Percentiles rank a stretch among this genome's conserved stretches.
These are phyloP conservation scores for Mangifera indica DNA, from an alignment of 345 rosid genomes.

Conservation along the genomic window DNA sequence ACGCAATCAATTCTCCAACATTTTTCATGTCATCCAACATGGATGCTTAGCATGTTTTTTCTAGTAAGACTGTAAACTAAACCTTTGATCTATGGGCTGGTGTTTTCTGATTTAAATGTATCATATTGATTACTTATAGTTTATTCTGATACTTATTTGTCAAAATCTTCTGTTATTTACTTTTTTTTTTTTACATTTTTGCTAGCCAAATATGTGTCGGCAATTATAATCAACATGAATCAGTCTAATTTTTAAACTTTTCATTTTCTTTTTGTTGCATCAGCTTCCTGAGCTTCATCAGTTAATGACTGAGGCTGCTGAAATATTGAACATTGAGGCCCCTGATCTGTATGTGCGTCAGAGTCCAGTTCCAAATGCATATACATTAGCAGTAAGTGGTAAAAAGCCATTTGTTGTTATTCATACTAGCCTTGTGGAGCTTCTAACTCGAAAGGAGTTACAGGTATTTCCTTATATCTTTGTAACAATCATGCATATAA, in stretches of 20 bases:
- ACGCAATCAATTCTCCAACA: background rate
- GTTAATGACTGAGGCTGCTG: constrained; percentile 81
- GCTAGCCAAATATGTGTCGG: background rate
- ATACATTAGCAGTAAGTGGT: constrained; percentile 83
- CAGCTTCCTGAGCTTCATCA: constrained; percentile 89
- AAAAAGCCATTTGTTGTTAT: constrained; percentile 89
- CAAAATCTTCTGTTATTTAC: background rate
- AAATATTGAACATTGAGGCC: constrained; percentile 69
- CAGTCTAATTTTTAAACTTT: constrained; percentile 2
- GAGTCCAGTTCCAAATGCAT: constrained; percentile 91
- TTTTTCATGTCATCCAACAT: background rate
- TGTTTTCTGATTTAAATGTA: background rate
- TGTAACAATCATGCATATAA: constrained; percentile 5
- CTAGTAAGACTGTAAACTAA: background rate
- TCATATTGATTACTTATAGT: background rate
- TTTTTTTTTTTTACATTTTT: background rate
- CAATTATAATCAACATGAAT: background rate
- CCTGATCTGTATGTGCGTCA: constrained; percentile 94
- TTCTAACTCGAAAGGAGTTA: constrained; percentile 71
- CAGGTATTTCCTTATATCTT: constrained; percentile 54
- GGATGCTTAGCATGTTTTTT: background rate
- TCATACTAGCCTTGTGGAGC: constrained; percentile 93
- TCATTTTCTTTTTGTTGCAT: constrained; percentile 7
- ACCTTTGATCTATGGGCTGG: background rate
- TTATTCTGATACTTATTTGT: background rate